Evolutionary conservation across 192 early-diverging fungal species (phyloP).

Genomic region (Geosiphon pyriformis): DNA sequence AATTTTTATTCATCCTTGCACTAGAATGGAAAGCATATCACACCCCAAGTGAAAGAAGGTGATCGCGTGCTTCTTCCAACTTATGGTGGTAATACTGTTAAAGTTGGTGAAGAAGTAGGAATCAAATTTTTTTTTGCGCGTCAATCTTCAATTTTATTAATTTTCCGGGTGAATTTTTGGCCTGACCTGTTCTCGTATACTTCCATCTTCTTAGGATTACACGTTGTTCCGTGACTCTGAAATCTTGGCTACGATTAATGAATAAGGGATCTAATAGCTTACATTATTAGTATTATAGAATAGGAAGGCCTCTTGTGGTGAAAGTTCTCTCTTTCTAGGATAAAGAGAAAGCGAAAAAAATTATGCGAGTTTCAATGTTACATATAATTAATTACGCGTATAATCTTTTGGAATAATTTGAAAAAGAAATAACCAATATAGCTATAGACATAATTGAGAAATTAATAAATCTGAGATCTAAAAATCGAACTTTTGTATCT

Average conservation of each 20-base stretch:
- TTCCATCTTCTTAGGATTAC: constrained; percentile 12
- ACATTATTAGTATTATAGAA: no score
- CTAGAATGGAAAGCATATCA: constrained; percentile 74
- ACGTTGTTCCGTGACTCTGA: constrained; percentile 18
- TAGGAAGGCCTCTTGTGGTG: no score
- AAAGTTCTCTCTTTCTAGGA: no score
- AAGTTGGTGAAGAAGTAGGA: constrained; percentile 73
- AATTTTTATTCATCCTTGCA: neutral
- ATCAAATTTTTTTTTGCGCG: neutral
- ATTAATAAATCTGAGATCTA: no score
- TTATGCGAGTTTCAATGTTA: no score
- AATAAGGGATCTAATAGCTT: no score
- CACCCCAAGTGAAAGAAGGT: constrained; percentile 79
- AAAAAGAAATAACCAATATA: no score
- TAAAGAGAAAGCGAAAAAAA: no score
- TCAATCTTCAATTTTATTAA: neutral
- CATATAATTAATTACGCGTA: no score
- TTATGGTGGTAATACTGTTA: constrained; percentile 92
- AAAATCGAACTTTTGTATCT: no score
- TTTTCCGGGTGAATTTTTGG: neutral
- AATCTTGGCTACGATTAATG: constrained; percentile 21
- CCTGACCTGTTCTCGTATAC: neutral
- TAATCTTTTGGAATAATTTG: no score
- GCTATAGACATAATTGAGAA: no score
- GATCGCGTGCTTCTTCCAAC: constrained; percentile 94